phyloP scores from a whole-genome alignment of 2,329 filamentous ascomycete species.

The Ustulina deusta region DNA sequence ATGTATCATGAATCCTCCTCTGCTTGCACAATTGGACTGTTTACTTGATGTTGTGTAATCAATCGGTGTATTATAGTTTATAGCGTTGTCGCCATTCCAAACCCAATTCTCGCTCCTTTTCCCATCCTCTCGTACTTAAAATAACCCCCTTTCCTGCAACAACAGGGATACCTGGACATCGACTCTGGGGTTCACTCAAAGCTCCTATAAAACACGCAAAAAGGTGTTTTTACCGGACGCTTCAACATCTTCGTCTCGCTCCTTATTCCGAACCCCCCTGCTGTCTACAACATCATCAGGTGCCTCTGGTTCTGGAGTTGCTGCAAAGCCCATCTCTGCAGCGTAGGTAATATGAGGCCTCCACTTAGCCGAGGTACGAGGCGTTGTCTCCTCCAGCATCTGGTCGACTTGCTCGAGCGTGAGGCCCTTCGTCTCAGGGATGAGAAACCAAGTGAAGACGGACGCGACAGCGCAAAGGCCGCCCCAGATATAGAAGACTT shows the following conservation, averaged over 20 bases:
- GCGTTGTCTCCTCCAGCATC: slow-evolving; percentile 89
- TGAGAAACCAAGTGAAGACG: slow-evolving; percentile 78
- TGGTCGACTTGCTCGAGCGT: slow-evolving; percentile 84
- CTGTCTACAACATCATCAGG: slow-evolving; percentile 2
- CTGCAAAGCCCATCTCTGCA: slow-evolving; percentile 62
- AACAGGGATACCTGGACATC: background rate
- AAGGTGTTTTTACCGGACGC: background rate
- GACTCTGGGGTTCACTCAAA: slow-evolving; percentile 39
- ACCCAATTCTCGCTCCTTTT: background rate
- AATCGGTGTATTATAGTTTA: background rate
- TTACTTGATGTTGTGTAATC: background rate
- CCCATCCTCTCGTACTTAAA: background rate
- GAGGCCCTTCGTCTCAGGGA: slow-evolving; percentile 80
- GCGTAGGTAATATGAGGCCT: slow-evolving; percentile 78
- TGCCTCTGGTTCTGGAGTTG: slow-evolving; percentile 36
- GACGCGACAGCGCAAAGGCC: slow-evolving; percentile 70
- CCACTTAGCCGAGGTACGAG: slow-evolving; percentile 82
- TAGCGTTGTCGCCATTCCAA: background rate
- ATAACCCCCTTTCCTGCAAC: background rate
- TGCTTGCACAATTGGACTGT: background rate
- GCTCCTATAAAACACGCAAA: slow-evolving; percentile 5
- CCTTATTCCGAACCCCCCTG: background rate
- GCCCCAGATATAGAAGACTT: slow-evolving; percentile 83
- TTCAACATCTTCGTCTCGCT: background rate
- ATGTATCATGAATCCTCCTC: background rate